phyloP scores from a whole-genome alignment of 2,329 filamentous ascomycete genomes.

The Eurotiales sp. region DNA sequence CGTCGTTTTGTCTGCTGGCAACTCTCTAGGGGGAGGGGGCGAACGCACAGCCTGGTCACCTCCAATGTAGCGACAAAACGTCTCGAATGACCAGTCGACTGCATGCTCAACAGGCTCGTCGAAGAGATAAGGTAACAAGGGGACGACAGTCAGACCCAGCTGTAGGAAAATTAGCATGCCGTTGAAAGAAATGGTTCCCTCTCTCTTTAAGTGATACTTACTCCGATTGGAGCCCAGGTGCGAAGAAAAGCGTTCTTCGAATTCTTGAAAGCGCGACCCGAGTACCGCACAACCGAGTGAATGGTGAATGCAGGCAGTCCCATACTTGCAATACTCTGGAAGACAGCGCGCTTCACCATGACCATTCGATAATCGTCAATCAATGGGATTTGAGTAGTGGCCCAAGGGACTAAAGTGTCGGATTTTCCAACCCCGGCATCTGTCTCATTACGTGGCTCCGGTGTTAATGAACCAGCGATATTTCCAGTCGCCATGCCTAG shows the following conservation, averaged over 20 bases:
- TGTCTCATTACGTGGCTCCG: background rate
- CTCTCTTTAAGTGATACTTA: conserved; percentile 50
- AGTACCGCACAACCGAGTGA: conserved; percentile 87
- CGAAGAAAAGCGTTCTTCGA: conserved; percentile 70
- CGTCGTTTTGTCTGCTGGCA: conserved; percentile 16
- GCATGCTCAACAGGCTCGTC: conserved; percentile 90
- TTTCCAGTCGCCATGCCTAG: conserved; percentile 36
- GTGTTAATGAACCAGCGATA: conserved; percentile 19
- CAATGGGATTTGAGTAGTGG: conserved; percentile 56
- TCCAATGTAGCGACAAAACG: conserved; percentile 69
- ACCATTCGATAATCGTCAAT: conserved; percentile 88
- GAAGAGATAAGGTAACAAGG: conserved; percentile 78
- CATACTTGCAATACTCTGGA: conserved; percentile 90
- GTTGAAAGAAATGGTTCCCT: background rate
- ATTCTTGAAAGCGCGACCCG: conserved; percentile 78
- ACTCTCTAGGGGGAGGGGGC: conserved; percentile 23
- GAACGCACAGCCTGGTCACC: conserved; percentile 55
- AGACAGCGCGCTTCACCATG: conserved; percentile 85
- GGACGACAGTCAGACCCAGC: conserved; percentile 69
- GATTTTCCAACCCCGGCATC: conserved; percentile 11
- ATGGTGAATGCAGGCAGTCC: conserved; percentile 91
- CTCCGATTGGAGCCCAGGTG: conserved; percentile 86
- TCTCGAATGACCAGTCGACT: conserved; percentile 87
- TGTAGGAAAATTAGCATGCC: conserved; percentile 24
- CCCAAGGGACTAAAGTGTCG: conserved; percentile 32